A percentile compares a stretch with the other conserved stretches of the same genome.
Conservation (phyloP, 352 stramenopile genomes). For the Thraustochytrium striatum region DNA sequence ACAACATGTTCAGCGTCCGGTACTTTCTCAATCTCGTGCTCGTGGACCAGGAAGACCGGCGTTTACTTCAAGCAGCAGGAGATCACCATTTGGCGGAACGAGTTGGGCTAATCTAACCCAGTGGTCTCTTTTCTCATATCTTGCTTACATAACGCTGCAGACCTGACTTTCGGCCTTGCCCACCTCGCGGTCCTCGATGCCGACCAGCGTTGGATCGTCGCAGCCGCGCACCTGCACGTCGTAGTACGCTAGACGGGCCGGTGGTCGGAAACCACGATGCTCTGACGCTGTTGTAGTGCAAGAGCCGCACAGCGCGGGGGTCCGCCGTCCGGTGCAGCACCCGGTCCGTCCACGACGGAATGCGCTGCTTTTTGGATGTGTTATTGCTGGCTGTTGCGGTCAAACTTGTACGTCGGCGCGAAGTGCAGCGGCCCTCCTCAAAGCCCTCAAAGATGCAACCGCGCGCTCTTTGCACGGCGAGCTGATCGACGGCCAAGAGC, state of each 20-base stretch:
- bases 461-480: conserved; percentile 71
- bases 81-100: conserved; percentile 89
- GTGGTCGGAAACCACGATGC: conserved; percentile 11
- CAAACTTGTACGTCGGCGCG: conserved; percentile 91
- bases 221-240: neutral
- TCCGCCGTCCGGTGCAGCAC: conserved; percentile 66
- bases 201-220: conserved; percentile 30
- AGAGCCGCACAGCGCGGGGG: neutral
- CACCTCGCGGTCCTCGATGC: conserved; percentile 20
- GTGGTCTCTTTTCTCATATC: too few relatives aligned
- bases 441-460: conserved; percentile 79
- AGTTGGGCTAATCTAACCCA: conserved; percentile 56
- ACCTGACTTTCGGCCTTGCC: conserved; percentile 36
- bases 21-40: conserved; percentile 86
- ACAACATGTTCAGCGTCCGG: conserved; percentile 62
- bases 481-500: conserved; percentile 82
- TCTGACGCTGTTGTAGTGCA: conserved; percentile 11
- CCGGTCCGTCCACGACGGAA: conserved; percentile 92
- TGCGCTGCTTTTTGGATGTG: conserved; percentile 84
- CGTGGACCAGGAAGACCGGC: conserved; percentile 96
- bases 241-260: conserved; percentile 21
- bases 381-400: conserved; percentile 79
- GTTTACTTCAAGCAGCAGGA: conserved; percentile 99
- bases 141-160: conserved; percentile 1
- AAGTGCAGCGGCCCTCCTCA: conserved; percentile 80